Evolutionary conservation across 805 yeast genomes (phyloP), one percentile per base, ranked within the genome.

Genomic region (Candida glaebosa): DNA sequence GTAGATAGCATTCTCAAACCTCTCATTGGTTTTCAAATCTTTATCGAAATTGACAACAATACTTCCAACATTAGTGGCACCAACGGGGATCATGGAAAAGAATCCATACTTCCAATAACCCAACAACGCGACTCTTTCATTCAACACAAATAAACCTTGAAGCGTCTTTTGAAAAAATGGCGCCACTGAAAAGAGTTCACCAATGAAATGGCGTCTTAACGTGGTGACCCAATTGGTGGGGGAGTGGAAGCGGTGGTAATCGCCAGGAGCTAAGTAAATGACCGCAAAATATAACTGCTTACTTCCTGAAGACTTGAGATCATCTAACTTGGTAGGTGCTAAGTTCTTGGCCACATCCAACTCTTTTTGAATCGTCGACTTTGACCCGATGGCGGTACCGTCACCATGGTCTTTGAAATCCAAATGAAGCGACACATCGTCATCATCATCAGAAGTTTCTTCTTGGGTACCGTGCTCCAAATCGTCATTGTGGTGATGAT

Each of bases 51-150:
- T 88, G 50, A 93, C 75, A 44, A 84, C 82, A 50, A 93, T 93
- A 54, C 95, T 84, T 4, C 99, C 99, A 22, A 93, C 99, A 65
- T 93, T 93, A 2, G 99, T 93, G 18, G 99, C 99, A 10, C 99
- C 99, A 9, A 93, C 99, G 0, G 99, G 97, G 1, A 96, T 91
- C 99, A 93, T 93, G 49, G 95, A 84, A 68, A 93, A 93, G 54
- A 93, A 93, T 0, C 99, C 99, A 60, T 93, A 77, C 58, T 85
- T 87, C 99, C 99, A 93, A 55, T 87, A 82, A 1, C 99, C 99
- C 42, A 93, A 74, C 38, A 93, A 67, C 0, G 99, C 95, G 3
- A 93, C 99, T 53, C 99, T 77, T 65, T 93, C 99, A 60, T 93
- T 93, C 51, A 93, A 69, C 3, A 91, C 87, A 60, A 93, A 93